phyloP scores from a whole-genome alignment of 2,329 filamentous ascomycete genomes.

The Ophiocordyceps camponoti-rufipedis region DNA sequence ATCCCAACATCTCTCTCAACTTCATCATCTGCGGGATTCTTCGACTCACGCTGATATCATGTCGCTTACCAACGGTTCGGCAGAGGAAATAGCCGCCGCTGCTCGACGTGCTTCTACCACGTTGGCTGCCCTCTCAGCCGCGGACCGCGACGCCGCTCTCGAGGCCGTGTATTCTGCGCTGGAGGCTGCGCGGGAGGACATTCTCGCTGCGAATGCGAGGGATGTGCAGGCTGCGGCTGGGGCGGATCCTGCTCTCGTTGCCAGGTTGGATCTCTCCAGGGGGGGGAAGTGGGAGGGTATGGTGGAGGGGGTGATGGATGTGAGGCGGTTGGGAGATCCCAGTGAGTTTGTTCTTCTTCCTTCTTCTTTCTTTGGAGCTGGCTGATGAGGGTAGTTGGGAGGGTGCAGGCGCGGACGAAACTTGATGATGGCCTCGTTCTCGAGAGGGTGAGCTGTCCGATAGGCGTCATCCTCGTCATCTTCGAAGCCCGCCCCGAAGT shows the following conservation, averaged over 20 bases:
- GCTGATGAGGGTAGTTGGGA: slow-evolving; percentile 44
- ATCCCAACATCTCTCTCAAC: background rate
- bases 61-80: slow-evolving; percentile 78
- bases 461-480: slow-evolving; percentile 94
- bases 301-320: slow-evolving; percentile 85
- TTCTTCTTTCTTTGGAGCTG: background rate
- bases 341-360: slow-evolving; percentile 30
- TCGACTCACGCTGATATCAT: slow-evolving; percentile 25
- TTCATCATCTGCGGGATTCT: too few relatives aligned
- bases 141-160: slow-evolving; percentile 68
- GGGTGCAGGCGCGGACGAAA: slow-evolving; percentile 63
- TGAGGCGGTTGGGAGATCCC: slow-evolving; percentile 68
- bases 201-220: slow-evolving; percentile 70
- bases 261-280: slow-evolving; percentile 70
- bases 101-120: slow-evolving; percentile 70
- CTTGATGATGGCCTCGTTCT: slow-evolving; percentile 75
- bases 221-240: slow-evolving; percentile 68
- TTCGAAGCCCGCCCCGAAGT: slow-evolving; percentile 97
- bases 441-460: slow-evolving; percentile 81
- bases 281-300: slow-evolving; percentile 95
- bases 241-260: slow-evolving; percentile 67
- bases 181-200: slow-evolving; percentile 46
- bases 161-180: slow-evolving; percentile 71
- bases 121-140: slow-evolving; percentile 60
- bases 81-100: slow-evolving; percentile 55